Base-by-base conservation (phyloP, 768 basidiomycete genomes). In the Auriculariales sp. region DNA sequence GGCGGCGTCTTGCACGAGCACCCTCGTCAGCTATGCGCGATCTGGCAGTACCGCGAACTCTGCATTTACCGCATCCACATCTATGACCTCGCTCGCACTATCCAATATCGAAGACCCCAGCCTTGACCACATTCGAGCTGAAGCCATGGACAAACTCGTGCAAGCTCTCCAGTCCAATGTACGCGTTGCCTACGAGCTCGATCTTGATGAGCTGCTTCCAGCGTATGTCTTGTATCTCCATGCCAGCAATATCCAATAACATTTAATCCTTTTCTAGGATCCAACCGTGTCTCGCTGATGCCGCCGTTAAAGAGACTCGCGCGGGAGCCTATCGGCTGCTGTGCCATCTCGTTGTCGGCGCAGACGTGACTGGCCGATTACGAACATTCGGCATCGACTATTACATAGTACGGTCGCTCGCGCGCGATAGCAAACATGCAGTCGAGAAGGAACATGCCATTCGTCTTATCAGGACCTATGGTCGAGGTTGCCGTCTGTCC, bases 361-460 rank as follows among this genome's bases (percentile, higher is more conserved):
- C 68, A 0, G 72, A 81, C n/a, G 78, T 80, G 0, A 82, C 90
- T 42, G 73, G 74, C 50, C 70, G 68, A 19, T 66, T 95, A 28
- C 71, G 75, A 11, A 69, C 70, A 49, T 73, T 78, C 19, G 73
- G 81, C 15, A 62, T 95, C 29, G 90, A 95, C 56, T 92, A 88
- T 82, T 90, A 87, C 59, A 77, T 98, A 42, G 77, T 97, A 55
- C 84, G 85, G 55, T 81, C 92, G 1, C 69, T 98, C 14, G 77
- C 83, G 0, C 79, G 92, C 11, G 92, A 97, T 60, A 80, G 79
- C 60, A 85, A 88, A 57, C 73, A 80, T 59, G 75, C 76, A 11
- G 74, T 81, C 4, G 95, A 92, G 66, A 88, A 89, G 60, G 91
- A 95, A 59, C 93, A 98, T 63, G 89, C 77, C 19, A 77, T 99